Evolutionary conservation across 805 yeast species (phyloP), one percentile per base, ranked within the genome.

Genomic region (Nakazawaea ambrosiae): DNA sequence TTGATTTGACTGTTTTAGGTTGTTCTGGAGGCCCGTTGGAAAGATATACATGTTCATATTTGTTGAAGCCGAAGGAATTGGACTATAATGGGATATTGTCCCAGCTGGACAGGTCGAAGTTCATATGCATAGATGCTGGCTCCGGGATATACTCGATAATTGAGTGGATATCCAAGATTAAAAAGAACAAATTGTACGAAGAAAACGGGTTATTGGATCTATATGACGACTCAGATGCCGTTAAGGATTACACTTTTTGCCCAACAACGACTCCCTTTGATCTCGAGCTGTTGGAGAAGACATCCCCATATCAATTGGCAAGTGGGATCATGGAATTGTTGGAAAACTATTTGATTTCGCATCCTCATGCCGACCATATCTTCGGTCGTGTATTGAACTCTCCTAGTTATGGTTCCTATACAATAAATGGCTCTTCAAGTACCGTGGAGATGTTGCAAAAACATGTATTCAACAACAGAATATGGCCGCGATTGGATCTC

Each of bases 21-120:
- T 73, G 84, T 18, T 73, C 85, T 2, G 96, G 96, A 5, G 96
- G 96, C 2, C 96, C 96, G 0, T 52, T 78, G 10, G 92, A 84
- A 23, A 72, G 78, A 5, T 61, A 68, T 14, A 84, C 82, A 3
- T 85, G 90, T 45, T 67, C 85, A 2, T 71, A 78, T 42, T 58
- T 88, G 37, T 46, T 88, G 15, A 82, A 84, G 49, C 78, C 87
- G 0, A 49, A 67, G 2, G 28, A 49, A 5, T 39, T 67, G 3
- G 45, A 70, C 1, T 78, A 73, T 50, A 40, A 45, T n/a, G 55
- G 61, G 9, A 59, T 68, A 20, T 46, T 60, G 4, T 42, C 45
- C 9, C 32, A 51, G 11, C 41, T 49, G 3, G 37, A 54, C 8
- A 36, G 51, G 3, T 57, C 64, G 28, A 58, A 66, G 18, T 48